Evolutionary conservation across 1,284 basidiomycete genomes (phyloP).

Genomic region (Cutaneotrichosporon cavernicola): DNA sequence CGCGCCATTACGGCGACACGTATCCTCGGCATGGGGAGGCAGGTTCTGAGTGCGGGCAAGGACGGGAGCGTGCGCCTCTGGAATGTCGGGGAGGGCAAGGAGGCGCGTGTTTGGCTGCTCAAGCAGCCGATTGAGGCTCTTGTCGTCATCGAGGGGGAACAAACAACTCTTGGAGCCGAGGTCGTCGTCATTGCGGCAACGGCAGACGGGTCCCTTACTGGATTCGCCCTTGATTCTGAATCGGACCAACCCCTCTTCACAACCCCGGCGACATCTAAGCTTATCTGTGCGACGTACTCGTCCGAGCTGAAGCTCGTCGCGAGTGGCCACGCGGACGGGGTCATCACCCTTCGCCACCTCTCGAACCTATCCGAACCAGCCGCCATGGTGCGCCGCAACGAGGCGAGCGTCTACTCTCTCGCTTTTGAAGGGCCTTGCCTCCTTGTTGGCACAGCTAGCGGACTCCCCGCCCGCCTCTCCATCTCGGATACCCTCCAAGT

Average conservation of each 20-base stretch:
- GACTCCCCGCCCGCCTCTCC: slow-evolving; percentile 42
- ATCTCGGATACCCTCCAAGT: slow-evolving; percentile 18
- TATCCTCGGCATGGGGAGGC: slow-evolving; percentile 65
- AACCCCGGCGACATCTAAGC: slow-evolving; percentile 43
- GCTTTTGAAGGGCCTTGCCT: slow-evolving; percentile 38
- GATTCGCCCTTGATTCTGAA: slow-evolving; percentile 55
- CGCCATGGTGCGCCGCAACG: slow-evolving; percentile 58
- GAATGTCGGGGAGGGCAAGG: slow-evolving; percentile 64
- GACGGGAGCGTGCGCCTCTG: slow-evolving; percentile 72
- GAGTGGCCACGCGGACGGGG: slow-evolving; percentile 64
- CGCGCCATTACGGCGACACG: slow-evolving; percentile 59
- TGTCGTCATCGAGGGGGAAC: slow-evolving; percentile 36
- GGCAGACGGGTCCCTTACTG: slow-evolving; percentile 57
- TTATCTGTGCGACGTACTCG: slow-evolving; percentile 61
- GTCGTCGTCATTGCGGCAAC: slow-evolving; percentile 58
- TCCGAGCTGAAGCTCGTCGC: slow-evolving; percentile 57
- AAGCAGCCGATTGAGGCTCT: slow-evolving; percentile 37
- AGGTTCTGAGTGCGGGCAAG: slow-evolving; percentile 61
- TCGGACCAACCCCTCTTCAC: slow-evolving; percentile 39
- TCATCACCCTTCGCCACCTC: slow-evolving; percentile 61
- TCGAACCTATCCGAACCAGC: slow-evolving; percentile 45
- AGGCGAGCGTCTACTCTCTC: slow-evolving; percentile 62
- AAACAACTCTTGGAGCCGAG: slow-evolving; percentile 10
- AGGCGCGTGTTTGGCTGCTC: slow-evolving; percentile 53
- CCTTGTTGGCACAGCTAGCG: slow-evolving; percentile 46